Conservation (phyloP, 306 rosid species). For the Astragalus glycyphyllos region DNA sequence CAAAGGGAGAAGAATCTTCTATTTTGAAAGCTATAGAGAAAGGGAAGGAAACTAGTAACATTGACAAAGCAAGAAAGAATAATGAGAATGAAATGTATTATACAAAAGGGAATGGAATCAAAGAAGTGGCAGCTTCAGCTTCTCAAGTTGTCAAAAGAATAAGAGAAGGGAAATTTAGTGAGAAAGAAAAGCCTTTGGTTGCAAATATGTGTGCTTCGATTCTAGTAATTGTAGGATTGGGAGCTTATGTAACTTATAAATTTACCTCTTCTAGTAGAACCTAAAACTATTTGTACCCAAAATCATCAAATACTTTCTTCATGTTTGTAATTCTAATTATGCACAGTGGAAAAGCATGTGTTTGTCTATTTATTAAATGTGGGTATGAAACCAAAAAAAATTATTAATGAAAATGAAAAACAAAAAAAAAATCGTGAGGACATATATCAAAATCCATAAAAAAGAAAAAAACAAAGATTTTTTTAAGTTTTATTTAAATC, state of each 20-base stretch:
- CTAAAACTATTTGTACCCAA: constrained; percentile 23
- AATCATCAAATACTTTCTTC: constrained; percentile 1
- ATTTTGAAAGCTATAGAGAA: constrained; percentile 21
- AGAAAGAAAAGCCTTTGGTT: constrained; percentile 55
- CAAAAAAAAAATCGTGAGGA: too few relatives aligned
- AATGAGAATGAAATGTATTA: constrained; percentile 14
- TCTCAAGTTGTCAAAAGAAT: constrained; percentile 39
- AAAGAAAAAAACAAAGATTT: too few relatives aligned
- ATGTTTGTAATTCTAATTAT: constrained; percentile 10
- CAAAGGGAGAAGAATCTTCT: not conserved
- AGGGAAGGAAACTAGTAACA: constrained; percentile 3
- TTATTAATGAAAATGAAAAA: too few relatives aligned
- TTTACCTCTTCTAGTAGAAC: constrained; percentile 44
- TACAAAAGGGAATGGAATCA: constrained; percentile 45
- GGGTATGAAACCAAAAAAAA: too few relatives aligned
- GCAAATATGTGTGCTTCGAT: constrained; percentile 64
- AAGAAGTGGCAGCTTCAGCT: constrained; percentile 36
- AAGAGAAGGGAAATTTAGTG: constrained; percentile 42
- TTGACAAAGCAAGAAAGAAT: constrained; percentile 11
- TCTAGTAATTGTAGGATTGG: constrained; percentile 60
- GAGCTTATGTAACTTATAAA: constrained; percentile 53
- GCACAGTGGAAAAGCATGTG: not conserved
- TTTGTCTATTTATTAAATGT: too few relatives aligned
- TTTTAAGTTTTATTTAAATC: too few relatives aligned
- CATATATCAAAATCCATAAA: too few relatives aligned